Base-by-base conservation (phyloP, 2,329 filamentous ascomycete genomes). In the Alternaria novae-zelandiae region DNA sequence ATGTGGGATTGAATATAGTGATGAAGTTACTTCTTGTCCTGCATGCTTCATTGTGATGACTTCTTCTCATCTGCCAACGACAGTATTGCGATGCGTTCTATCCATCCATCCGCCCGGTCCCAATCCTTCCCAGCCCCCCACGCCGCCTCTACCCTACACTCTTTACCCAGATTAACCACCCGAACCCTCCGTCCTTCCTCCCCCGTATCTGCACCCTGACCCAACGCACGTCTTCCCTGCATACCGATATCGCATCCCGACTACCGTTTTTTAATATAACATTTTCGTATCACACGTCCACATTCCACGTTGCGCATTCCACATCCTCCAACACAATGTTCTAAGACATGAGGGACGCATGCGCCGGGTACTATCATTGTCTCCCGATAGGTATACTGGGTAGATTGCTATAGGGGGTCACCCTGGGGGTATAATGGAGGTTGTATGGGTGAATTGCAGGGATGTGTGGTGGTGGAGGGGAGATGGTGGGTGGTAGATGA, bases 361-460 rank as follows among this genome's bases (percentile, higher is more conserved):
- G 59, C 59, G 32, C 17, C 53, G 59, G 45, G 59, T 61, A 56
- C 53, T 61, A 61, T 61, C 28, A n/a, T 44, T 54, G 50, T 21
- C 59, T 56, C 45, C 51, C 59, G 53, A 6, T 21, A 12, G n/a
- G 36, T 30, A 51, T 53, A 57, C 12, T 49, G 15, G 15, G 13
- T 25, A 57, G 17, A 61, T 36, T 61, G 32, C 47, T 57, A 57
- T 61, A 61, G 54, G 23, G 15, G 4, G 23, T 23, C 23, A 51
- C 21, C 47, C 47, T 51, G 47, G 47, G n/a, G 47, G 47, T 51
- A 51, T 51, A 51, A 15, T 21, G 6, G 2, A 12, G 12, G 32
- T 30, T 21, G n/a, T 32, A 51, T 51, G 47, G 12, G 47, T 51
- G 47, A 32, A 32, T 13, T 26, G 7, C 15, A 32, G 47, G 47